phyloP scores from a whole-genome alignment of 1,284 basidiomycete genomes.

The Ceratobasidium sp. region DNA sequence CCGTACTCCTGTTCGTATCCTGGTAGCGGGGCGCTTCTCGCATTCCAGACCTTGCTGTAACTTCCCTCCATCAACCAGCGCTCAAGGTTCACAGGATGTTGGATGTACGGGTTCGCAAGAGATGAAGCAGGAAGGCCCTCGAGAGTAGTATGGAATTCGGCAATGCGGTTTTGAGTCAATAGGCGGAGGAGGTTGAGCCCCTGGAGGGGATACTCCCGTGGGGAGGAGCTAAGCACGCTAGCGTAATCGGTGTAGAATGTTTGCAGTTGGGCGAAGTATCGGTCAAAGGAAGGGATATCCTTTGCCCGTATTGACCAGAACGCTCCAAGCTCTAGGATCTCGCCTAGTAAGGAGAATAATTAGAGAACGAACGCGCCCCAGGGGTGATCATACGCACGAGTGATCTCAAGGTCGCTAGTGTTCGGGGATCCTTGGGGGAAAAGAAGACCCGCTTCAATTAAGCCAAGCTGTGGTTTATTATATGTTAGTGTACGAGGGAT shows the following conservation, averaged over 20 bases:
- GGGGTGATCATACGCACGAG: conserved; percentile 67
- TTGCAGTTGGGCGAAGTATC: conserved; percentile 93
- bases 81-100: conserved; percentile 91
- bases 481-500: neutral
- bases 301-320: conserved; percentile 91
- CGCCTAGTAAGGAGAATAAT: conserved; percentile 66
- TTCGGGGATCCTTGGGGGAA: conserved; percentile 72
- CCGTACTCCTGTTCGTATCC: conserved; percentile 90
- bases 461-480: conserved; percentile 69
- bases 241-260: conserved; percentile 83
- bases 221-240: conserved; percentile 84
- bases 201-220: conserved; percentile 88
- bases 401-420: conserved; percentile 73
- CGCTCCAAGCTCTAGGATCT: conserved; percentile 95
- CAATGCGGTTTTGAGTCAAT: conserved; percentile 95
- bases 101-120: conserved; percentile 83
- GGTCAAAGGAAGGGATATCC: conserved; percentile 93
- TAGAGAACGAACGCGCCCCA: conserved; percentile 34
- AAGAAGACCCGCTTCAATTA: conserved; percentile 83
- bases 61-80: conserved; percentile 99
- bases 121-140: conserved; percentile 88
- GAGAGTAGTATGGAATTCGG: conserved; percentile 98
- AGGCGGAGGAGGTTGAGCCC: conserved; percentile 95
- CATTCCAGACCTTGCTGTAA: conserved; percentile 98
- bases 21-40: conserved; percentile 73